A percentile compares a stretch with the other conserved stretches of the same genome.
phyloP scores from a whole-genome alignment of 345 rosid genomes.

The Linum usitatissimum region DNA sequence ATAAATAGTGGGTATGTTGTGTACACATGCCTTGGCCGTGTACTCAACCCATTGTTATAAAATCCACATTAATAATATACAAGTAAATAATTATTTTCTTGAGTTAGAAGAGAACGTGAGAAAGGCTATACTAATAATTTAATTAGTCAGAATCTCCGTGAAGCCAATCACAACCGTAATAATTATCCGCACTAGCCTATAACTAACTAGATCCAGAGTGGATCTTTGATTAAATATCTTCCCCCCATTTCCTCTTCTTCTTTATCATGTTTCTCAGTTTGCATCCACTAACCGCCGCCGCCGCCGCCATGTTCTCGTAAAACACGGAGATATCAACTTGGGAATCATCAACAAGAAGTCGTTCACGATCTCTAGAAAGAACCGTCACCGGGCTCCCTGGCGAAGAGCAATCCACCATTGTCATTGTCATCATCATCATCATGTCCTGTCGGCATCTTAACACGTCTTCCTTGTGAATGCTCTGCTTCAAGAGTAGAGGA shows the following conservation, averaged over 20 bases:
- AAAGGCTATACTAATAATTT: too few relatives aligned
- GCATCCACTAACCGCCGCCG: not conserved
- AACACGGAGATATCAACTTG: conserved; percentile 31
- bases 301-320: conserved; percentile 12
- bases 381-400: conserved; percentile 58
- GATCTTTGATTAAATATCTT: not conserved
- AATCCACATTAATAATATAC: too few relatives aligned
- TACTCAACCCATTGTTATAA: too few relatives aligned
- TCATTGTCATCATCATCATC: conserved; percentile 1
- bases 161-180: not conserved
- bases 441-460: conserved; percentile 28
- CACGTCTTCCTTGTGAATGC: conserved; percentile 29
- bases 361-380: conserved; percentile 19
- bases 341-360: conserved; percentile 14
- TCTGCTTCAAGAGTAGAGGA: conserved; percentile 16
- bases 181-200: too few relatives aligned
- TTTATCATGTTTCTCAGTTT: conserved; percentile 5
- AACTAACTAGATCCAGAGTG: not conserved
- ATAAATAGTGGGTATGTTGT: too few relatives aligned
- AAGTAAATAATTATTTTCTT: too few relatives aligned
- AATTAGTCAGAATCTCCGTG: too few relatives aligned
- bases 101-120: too few relatives aligned
- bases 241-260: conserved; percentile 32
- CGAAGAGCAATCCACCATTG: conserved; percentile 11
- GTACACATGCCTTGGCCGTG: too few relatives aligned